Evolutionary conservation across 495 filamentous ascomycete species (phyloP).

Genomic region (Echria macrotheca): DNA sequence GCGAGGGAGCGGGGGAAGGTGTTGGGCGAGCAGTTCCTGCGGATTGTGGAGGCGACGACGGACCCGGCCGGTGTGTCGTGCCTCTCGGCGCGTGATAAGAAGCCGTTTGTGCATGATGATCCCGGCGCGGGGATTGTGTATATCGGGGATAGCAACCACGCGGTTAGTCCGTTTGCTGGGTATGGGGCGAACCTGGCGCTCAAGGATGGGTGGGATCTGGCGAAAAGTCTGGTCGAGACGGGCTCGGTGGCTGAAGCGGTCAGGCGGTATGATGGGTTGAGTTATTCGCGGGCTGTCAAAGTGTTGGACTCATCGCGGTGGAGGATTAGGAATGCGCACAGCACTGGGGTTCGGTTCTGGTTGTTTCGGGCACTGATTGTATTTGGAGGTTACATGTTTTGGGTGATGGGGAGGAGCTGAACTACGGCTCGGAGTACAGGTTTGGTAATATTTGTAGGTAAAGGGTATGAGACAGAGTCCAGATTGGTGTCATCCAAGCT

Average conservation of each 20-base stretch:
- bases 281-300: slow-evolving; percentile 21
- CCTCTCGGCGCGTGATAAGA: slow-evolving; percentile 31
- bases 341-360: slow-evolving; percentile 16
- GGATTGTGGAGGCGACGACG: slow-evolving; percentile 18
- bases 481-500: too few species aligned
- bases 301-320: slow-evolving; percentile 21
- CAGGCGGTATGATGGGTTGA: slow-evolving; percentile 24
- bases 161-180: slow-evolving; percentile 40
- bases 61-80: slow-evolving; percentile 26
- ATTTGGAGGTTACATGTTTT: slow-evolving; percentile 8
- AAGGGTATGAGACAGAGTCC: too few species aligned
- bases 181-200: slow-evolving; percentile 39
- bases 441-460: too few species aligned
- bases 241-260: slow-evolving; percentile 16
- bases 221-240: slow-evolving; percentile 24
- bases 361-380: slow-evolving; percentile 9
- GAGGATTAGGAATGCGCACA: slow-evolving; percentile 30
- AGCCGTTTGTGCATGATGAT: slow-evolving; percentile 31
- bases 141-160: slow-evolving; percentile 41
- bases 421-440: too few species aligned
- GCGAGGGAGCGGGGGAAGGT: slow-evolving; percentile 20
- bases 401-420: slow-evolving; percentile 5
- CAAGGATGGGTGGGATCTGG: slow-evolving; percentile 37
- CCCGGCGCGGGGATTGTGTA: slow-evolving; percentile 25
- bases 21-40: slow-evolving; percentile 26